Conservation (phyloP, 441 rosid species). For the Theobroma grandiflorum region DNA sequence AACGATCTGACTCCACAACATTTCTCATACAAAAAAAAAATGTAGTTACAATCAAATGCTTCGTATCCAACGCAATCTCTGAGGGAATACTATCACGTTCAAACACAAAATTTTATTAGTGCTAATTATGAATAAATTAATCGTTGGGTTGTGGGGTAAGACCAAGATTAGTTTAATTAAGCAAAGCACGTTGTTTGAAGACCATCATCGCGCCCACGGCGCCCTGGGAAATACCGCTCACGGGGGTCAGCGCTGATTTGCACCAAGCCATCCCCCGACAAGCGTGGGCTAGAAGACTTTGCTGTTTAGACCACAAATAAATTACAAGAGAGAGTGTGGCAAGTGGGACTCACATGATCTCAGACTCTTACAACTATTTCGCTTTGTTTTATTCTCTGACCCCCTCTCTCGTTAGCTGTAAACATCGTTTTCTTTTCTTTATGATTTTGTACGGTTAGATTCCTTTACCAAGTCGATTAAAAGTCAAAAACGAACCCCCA, state of each 20-base stretch:
- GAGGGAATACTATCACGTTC: conserved; percentile 22
- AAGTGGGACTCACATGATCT: conserved; percentile 51
- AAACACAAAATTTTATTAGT: not conserved
- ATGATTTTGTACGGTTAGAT: not conserved
- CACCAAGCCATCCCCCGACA: conserved; percentile 33
- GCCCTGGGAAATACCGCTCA: conserved; percentile 35
- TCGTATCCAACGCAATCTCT: not conserved
- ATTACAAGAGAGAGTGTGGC: not conserved
- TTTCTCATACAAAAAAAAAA: not conserved
- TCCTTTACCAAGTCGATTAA: conserved; percentile 9
- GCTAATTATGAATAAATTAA: not conserved
- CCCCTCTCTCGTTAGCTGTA: not conserved
- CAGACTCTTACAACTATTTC: conserved; percentile 2
- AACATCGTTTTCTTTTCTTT: not conserved
- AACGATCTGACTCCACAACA: not conserved
- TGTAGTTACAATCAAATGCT: not conserved
- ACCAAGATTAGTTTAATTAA: not conserved
- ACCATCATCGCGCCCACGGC: not conserved
- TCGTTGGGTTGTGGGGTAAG: not conserved
- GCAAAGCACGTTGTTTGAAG: conserved; percentile 22
- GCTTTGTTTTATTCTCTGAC: conserved; percentile 25
- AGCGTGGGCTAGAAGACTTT: conserved; percentile 41
- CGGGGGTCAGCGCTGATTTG: not conserved
- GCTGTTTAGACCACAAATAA: not conserved
- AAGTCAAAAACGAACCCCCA: not conserved